phyloP scores from a whole-genome alignment of 768 basidiomycete genomes.

The Tubosaeta sp. region DNA sequence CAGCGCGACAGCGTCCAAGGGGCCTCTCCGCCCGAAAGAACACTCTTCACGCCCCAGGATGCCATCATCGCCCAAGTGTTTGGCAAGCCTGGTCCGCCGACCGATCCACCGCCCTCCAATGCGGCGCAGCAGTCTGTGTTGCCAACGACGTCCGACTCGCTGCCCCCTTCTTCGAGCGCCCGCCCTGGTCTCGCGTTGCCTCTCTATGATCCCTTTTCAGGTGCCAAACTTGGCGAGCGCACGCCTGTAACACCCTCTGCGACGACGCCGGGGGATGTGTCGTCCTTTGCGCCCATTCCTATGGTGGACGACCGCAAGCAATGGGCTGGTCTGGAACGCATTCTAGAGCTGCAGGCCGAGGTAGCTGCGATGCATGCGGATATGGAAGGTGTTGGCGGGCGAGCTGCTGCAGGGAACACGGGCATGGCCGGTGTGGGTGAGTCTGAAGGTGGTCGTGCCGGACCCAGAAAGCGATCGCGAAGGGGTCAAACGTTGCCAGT shows the following conservation, averaged over 20 bases:
- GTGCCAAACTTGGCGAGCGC: slow-evolving; percentile 22
- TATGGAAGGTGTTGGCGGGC: slow-evolving; percentile 57
- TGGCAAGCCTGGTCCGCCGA: slow-evolving; percentile 7
- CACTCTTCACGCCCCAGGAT: slow-evolving; percentile 57
- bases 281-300: slow-evolving; percentile 5
- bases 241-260: slow-evolving; percentile 7
- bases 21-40: neutral
- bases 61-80: slow-evolving; percentile 47
- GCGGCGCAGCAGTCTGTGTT: slow-evolving; percentile 12
- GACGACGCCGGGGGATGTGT: slow-evolving; percentile 4
- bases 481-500: slow-evolving; percentile 36
- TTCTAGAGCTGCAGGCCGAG: slow-evolving; percentile 69
- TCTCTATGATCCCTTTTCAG: slow-evolving; percentile 34
- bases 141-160: slow-evolving; percentile 14
- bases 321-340: slow-evolving; percentile 64
- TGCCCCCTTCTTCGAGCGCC: neutral
- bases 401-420: slow-evolving; percentile 4
- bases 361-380: slow-evolving; percentile 69
- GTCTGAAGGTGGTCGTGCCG: slow-evolving; percentile 13
- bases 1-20: slow-evolving; percentile 1
- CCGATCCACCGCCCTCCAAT: slow-evolving; percentile 4
- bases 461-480: slow-evolving; percentile 18
- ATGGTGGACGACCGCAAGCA: slow-evolving; percentile 43
- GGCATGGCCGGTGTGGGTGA: slow-evolving; percentile 2
- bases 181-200: slow-evolving; percentile 9